Evolutionary conservation across 768 basidiomycete genomes (phyloP), one percentile per base, ranked within the genome.

Genomic region (Gelatoporia subvermispora): DNA sequence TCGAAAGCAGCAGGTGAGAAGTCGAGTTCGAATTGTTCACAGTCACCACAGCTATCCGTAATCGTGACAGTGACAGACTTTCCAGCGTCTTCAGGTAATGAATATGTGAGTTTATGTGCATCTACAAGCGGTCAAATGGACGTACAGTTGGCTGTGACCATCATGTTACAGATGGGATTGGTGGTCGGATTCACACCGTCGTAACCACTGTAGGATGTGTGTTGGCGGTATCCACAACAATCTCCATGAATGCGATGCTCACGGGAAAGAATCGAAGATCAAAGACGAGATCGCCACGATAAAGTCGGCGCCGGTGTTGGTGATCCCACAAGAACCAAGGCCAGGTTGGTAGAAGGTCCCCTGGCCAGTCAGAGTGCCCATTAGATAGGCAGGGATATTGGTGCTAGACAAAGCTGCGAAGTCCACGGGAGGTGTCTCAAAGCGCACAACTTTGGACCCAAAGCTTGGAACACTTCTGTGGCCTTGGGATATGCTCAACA

Each of bases 161-260:
- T 54, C 56, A 65, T 72, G 54, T 68, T 67, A 60, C 89, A 91
- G 47, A 92, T 62, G 25, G 89, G 86, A 68, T 93, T 89, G 47
- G 53, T 58, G 64, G 90, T 91, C 24, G 88, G 84, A 70, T 92
- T 79, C 5, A 42, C 70, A 21, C 75, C 74, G 13, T 64, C 44
- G 61, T 79, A 84, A 8, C 72, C 76, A 39, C 84, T 87, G 49
- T 21, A 44, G 24, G 25, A 39, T 34, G 43, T 13, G 4, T 8
- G 22, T 54, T n/a, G n/a, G n/a, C n/a, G n/a, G n/a, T n/a, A n/a
- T n/a, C n/a, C n/a, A n/a, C n/a, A n/a, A n/a, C n/a, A n/a, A n/a
- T n/a, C n/a, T n/a, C n/a, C n/a, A n/a, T n/a, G n/a, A n/a, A n/a
- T n/a, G n/a, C n/a, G n/a, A n/a, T n/a, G n/a, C n/a, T n/a, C n/a